Base-by-base conservation (phyloP, 768 basidiomycete species). In the Boletales sp. region DNA sequence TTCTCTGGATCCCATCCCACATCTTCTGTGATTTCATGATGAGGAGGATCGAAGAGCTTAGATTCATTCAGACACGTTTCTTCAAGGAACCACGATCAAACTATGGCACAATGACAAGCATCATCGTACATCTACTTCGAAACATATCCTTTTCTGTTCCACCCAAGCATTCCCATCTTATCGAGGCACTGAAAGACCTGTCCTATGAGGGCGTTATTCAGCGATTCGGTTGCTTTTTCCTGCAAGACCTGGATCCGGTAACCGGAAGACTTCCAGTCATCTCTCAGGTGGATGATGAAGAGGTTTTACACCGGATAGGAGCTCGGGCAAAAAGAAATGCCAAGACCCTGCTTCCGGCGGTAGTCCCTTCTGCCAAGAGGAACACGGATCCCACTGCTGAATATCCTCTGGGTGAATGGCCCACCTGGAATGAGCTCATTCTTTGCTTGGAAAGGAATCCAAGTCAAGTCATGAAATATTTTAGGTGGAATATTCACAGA, bases 31-130 rank as follows among this genome's bases (percentile, higher is more conserved):
- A 53, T 0, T 53, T 53, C 31, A 45, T 53, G 48, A 12, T 33
- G 1, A 41, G 48, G 11, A 36, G 43, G 28, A 8, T 53, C 0
- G 48, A 49, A 42, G 52, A 49, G 32, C 52, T 49, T 21, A 8
- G 21, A 18, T 49, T 41, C 3, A 0, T 49, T 17, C 52, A 53
- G 17, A 21, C 41, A 12, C 34, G 10, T 11, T 49, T 53, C 35
- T 49, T 49, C 44, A 53, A 53, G 35, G n/a, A 41, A 32, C 47
- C 43, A 15, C 11, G 12, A 15, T 0, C 39, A 0, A 53, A 53
- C 40, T 49, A 49, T 37, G 52, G 48, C 14, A 49, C 37, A 6
- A 36, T 49, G 44, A 53, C 52, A 4, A 49, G 44, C 44, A 50
- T 54, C 14, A 46, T 54, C 2, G 8, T 39, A 2, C 53, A 54